Conservation (phyloP, 441 rosid species). For the Euphorbia schlechtendalii region DNA sequence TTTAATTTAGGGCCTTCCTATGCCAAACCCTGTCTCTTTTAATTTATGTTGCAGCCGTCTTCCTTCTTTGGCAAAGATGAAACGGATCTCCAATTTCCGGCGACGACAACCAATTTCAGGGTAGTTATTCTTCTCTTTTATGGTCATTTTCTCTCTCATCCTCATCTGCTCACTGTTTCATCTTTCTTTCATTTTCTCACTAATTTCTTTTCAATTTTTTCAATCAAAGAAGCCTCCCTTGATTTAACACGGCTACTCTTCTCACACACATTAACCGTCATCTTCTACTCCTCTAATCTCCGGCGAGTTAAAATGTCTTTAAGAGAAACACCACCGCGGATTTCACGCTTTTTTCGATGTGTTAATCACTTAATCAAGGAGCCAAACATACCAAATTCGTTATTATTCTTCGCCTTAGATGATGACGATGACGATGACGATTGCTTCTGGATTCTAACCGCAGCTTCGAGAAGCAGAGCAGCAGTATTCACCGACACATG, state of each 20-base stretch:
- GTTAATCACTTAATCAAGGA: constrained; percentile 59
- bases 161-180: no score
- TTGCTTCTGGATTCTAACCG: constrained; percentile 63
- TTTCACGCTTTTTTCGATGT: constrained; percentile 33
- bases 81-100: no score
- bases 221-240: no score
- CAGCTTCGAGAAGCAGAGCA: constrained; percentile 66
- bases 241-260: constrained; percentile 50
- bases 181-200: no score
- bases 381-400: constrained; percentile 47
- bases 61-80: no score
- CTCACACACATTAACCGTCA: constrained; percentile 17
- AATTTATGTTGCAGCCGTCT: no score
- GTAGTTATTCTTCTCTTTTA: no score
- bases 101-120: no score
- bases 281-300: constrained; percentile 28
- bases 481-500: constrained; percentile 69
- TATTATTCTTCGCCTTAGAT: constrained; percentile 28
- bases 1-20: no score
- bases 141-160: no score
- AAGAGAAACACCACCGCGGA: constrained; percentile 26
- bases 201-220: no score
- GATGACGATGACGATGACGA: constrained; percentile 19
- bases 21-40: no score
- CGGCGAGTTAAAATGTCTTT: constrained; percentile 41